phyloP scores from a whole-genome alignment of 2,329 filamentous ascomycete species.

The Aureobasidium mangrovei region DNA sequence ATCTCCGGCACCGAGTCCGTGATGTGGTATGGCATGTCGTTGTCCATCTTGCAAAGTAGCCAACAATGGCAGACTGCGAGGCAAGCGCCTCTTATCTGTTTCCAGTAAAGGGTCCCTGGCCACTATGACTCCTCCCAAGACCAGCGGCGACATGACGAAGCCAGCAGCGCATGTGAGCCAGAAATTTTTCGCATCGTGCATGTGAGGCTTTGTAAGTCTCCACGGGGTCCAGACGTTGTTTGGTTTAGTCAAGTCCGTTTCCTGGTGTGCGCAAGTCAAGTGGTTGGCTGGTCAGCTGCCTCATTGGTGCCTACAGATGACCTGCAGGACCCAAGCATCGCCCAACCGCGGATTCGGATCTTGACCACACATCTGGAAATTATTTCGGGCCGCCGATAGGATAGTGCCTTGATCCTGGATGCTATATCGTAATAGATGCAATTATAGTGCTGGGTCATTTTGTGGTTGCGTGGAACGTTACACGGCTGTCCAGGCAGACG shows the following conservation, averaged over 20 bases:
- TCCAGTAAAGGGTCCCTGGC: not conserved
- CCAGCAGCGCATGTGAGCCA: slow-evolving; percentile 5
- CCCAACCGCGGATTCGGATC: not conserved
- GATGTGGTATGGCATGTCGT: not conserved
- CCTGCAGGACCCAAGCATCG: slow-evolving; percentile 10
- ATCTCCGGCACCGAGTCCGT: not conserved
- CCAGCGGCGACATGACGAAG: slow-evolving; percentile 7
- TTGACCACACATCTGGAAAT: not conserved
- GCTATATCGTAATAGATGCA: too few species aligned
- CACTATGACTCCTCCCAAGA: not conserved
- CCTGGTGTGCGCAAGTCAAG: slow-evolving; percentile 2
- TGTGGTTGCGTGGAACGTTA: too few species aligned
- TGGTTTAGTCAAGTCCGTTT: not conserved
- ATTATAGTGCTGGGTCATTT: too few species aligned
- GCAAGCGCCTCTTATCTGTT: not conserved
- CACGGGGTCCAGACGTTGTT: slow-evolving; percentile 1
- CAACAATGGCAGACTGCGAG: not conserved
- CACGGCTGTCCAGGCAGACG: not conserved
- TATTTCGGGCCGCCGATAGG: too few species aligned
- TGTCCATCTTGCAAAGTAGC: not conserved
- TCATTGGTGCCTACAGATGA: slow-evolving; percentile 11
- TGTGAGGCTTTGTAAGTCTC: slow-evolving; percentile 2
- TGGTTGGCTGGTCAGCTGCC: slow-evolving; percentile 11
- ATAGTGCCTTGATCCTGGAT: too few species aligned
- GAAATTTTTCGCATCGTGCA: not conserved